Evolutionary conservation across 352 stramenopile genomes (phyloP).

Genomic region (Achlya hypogyna): DNA sequence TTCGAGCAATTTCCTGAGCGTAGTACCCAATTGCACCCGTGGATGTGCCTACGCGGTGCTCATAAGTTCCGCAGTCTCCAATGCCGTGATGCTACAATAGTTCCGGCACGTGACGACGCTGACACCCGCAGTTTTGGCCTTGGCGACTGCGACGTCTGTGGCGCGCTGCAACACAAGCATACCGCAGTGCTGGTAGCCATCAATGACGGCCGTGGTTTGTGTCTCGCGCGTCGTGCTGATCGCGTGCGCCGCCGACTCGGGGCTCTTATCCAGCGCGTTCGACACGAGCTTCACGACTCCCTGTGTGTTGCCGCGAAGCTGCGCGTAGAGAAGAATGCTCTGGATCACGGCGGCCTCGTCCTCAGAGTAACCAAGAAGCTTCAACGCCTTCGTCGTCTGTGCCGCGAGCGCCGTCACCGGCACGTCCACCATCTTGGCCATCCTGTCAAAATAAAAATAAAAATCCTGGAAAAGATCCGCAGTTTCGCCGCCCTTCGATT

Average conservation of each 20-base stretch:
- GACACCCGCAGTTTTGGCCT: neutral
- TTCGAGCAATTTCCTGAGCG: conserved; percentile 7
- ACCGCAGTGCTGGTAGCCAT: conserved; percentile 12
- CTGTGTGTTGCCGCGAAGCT: conserved; percentile 16
- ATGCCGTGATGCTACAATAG: neutral
- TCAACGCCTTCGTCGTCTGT: neutral
- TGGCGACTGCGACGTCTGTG: conserved; percentile 6
- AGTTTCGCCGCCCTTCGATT: neutral
- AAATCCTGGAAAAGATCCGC: too few species aligned
- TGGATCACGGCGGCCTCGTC: neutral
- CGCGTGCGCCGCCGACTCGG: neutral
- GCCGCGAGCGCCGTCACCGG: neutral
- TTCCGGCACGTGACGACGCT: conserved; percentile 14
- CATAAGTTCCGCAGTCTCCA: too few species aligned
- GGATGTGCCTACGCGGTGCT: conserved; percentile 1
- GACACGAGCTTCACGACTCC: conserved; percentile 16
- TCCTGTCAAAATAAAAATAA: neutral
- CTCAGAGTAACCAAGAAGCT: conserved; percentile 1
- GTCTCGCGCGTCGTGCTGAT: neutral
- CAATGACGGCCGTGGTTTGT: neutral
- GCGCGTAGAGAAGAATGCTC: conserved; percentile 7
- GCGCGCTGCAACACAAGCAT: conserved; percentile 12
- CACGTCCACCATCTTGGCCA: neutral
- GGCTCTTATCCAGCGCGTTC: conserved; percentile 2
- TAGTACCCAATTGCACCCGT: conserved; percentile 14